Percentiles rank a stretch among this genome's conserved stretches.
These are phyloP conservation scores for Solanum chmielewskii DNA, from an alignment of 257 asterid genomes.

Conservation along the genomic window DNA sequence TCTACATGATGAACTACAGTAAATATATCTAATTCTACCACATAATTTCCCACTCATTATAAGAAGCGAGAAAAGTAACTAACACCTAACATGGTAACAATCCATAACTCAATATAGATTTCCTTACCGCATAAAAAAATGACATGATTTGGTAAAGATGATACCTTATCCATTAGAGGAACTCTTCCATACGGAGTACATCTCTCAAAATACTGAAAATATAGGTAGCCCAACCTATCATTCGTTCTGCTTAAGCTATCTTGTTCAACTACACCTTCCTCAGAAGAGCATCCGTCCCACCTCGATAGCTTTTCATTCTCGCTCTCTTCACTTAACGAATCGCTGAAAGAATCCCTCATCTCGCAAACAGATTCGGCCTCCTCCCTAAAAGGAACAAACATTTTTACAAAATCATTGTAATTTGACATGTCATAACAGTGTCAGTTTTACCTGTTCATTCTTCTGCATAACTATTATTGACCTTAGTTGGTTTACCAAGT, in stretches of 20 bases:
- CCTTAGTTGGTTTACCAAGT: not conserved
- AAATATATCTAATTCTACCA: not conserved
- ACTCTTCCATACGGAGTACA: slow-evolving; percentile 61
- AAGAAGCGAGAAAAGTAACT: not conserved
- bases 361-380: slow-evolving; percentile 41
- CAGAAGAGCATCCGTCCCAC: slow-evolving; percentile 66
- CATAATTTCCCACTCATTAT: not conserved
- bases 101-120: not conserved
- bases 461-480: not conserved
- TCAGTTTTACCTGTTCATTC: not conserved
- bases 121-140: not conserved
- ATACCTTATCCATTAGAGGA: slow-evolving; percentile 65
- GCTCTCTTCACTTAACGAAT: slow-evolving; percentile 61
- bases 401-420: not conserved
- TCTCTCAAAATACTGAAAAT: slow-evolving; percentile 55
- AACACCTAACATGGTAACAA: not conserved
- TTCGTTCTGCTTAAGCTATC: slow-evolving; percentile 18
- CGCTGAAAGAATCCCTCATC: slow-evolving; percentile 58
- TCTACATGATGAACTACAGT: not conserved
- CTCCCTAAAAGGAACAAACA: slow-evolving; percentile 14
- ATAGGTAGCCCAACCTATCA: slow-evolving; percentile 32
- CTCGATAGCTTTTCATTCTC: slow-evolving; percentile 58
- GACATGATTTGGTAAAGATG: not conserved
- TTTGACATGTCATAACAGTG: not conserved
- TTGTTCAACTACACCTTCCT: slow-evolving; percentile 43